Evolutionary conservation across 2,329 filamentous ascomycete genomes (phyloP), one percentile per base, ranked within the genome.

Genomic region (Colletotrichum magnum): DNA sequence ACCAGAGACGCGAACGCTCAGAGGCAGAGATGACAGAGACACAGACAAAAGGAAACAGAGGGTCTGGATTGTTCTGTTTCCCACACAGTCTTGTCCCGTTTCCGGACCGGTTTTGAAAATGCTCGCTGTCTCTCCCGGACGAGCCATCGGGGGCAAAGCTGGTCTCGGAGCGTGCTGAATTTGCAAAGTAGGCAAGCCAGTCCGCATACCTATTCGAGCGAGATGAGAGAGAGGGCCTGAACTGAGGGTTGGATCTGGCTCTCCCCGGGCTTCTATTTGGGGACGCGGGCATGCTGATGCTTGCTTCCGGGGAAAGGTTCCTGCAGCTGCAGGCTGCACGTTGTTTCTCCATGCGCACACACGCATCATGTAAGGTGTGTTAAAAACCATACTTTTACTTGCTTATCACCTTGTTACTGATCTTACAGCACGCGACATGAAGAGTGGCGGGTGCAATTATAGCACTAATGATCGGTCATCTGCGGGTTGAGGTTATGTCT

Each of bases 291-390:
- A 41, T 41, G 50, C 45, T 41, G 16, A 28, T 54, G 50, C 41
- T 48, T 48, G 50, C 47, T 21, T 4, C 52, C 18, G 51, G 45
- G 28, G 18, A 39, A 43, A 24, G 43, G 58, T 57, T 56, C 24
- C 51, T 68, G 64, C 52, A 63, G 41, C 51, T 28, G 51, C 36
- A 57, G 39, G 28, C 51, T 36, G 52, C 26, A 58, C 43, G 51
- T n/a, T 51, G 41, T 18, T 32, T 28, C 12, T 60, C 57, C 28
- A 39, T 13, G 10, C 32, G 10, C 32, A 12, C 32, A 36, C 9
- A 36, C 7, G 10, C 6, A 32, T 36, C 32, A 36, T 10, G 32
- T 36, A 36, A 36, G 32, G 32, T 36, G 32, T 36, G 32, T 10
- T 36, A 10, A 36, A 10, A 36, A 12, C 2, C 7, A 10, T 36